These are phyloP conservation scores for Metschnikowia picachoensis DNA, from an alignment of 805 yeast genomes.

Conservation along the genomic window DNA sequence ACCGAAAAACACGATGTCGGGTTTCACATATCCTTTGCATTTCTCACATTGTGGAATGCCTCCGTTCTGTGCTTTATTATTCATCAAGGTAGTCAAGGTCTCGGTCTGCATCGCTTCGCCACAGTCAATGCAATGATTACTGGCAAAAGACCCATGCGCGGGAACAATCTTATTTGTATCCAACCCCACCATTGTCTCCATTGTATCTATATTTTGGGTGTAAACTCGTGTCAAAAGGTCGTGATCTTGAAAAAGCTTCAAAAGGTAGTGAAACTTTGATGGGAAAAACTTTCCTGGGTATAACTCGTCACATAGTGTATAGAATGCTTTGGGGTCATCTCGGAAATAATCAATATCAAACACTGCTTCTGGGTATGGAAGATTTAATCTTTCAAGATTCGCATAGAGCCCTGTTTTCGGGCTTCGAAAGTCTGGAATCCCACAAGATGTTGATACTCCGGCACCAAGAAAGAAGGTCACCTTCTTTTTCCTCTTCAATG, in stretches of 20 bases:
- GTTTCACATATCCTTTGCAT: conserved; percentile 81
- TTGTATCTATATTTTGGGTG: conserved; percentile 91
- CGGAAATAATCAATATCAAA: conserved; percentile 83
- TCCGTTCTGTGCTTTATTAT: conserved; percentile 23
- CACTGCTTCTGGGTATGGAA: conserved; percentile 95
- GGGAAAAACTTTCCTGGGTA: conserved; percentile 87
- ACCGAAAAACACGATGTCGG: conserved; percentile 93
- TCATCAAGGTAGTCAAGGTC: conserved; percentile 39
- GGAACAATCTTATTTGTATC: conserved; percentile 63
- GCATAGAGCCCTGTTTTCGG: conserved; percentile 88
- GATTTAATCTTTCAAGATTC: conserved; percentile 64
- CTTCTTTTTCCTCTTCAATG: conserved; percentile 27
- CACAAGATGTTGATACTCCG: conserved; percentile 89
- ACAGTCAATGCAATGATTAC: conserved; percentile 81
- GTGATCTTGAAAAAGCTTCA: conserved; percentile 64
- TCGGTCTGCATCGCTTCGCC: conserved; percentile 46
- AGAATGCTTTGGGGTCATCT: conserved; percentile 78
- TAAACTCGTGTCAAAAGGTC: conserved; percentile 64
- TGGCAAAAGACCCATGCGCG: conserved; percentile 94
- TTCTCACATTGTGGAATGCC: conserved; percentile 52
- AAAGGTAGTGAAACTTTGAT: conserved; percentile 73
- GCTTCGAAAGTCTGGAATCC: conserved; percentile 92
- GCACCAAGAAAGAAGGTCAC: conserved; percentile 82
- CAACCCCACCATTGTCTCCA: conserved; percentile 84
- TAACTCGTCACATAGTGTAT: conserved; percentile 75